Conservation (phyloP, 140 eudicot species). For the Anethum foeniculum region DNA sequence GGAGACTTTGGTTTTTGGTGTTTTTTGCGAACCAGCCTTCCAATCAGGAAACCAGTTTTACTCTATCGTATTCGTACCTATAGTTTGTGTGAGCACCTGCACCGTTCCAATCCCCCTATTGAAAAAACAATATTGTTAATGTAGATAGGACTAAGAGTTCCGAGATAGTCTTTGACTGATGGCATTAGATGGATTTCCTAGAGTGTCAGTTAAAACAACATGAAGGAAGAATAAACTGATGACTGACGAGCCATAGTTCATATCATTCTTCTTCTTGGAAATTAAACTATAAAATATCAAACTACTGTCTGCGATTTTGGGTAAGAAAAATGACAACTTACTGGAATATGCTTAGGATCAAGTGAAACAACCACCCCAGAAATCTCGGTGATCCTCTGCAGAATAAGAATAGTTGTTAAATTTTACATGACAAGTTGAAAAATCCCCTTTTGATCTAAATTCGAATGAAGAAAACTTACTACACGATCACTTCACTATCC, state of each 20-base stretch:
- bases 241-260: background rate
- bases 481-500: conserved; percentile 64
- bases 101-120: conserved; percentile 91
- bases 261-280: background rate
- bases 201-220: background rate
- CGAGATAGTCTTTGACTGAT: background rate
- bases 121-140: background rate
- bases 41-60: background rate
- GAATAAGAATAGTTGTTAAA: background rate
- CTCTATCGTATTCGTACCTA: conserved; percentile 49
- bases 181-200: background rate
- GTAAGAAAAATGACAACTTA: conserved; percentile 9
- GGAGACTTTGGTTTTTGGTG: no score
- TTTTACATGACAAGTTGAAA: background rate
- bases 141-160: background rate
- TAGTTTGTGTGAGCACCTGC: conserved; percentile 84
- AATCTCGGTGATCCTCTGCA: conserved; percentile 83
- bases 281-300: background rate
- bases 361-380: conserved; percentile 79
- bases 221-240: background rate
- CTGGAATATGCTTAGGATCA: conserved; percentile 81
- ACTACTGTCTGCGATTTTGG: background rate
- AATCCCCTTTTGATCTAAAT: background rate
- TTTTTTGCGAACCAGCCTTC: no score
- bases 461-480: conserved; percentile 20